Conservation (phyloP, 2,329 filamentous ascomycete genomes). For the Aspergillus pseudoterreus region DNA sequence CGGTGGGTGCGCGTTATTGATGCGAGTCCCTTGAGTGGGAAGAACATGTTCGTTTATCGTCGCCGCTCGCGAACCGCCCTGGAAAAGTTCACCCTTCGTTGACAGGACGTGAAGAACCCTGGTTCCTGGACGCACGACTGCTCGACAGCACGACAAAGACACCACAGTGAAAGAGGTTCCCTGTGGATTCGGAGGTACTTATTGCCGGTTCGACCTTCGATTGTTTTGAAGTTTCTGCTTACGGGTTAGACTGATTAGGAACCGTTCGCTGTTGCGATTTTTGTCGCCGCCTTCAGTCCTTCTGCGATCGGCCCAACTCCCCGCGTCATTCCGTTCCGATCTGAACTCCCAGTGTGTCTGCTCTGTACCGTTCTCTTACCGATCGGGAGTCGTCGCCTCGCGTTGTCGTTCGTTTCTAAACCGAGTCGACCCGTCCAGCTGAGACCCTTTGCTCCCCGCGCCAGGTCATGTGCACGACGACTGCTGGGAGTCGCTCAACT, state of each 20-base stretch:
- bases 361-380: not conserved
- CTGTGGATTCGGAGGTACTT: not conserved
- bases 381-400: not conserved
- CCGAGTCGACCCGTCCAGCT: conserved; percentile 1
- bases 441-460: not conserved
- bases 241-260: not conserved
- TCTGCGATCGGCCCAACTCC: not conserved
- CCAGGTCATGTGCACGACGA: conserved; percentile 20
- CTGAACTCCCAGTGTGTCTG: not conserved
- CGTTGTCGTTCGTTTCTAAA: not conserved
- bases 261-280: not conserved
- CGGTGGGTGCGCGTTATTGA: not conserved
- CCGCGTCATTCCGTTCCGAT: not conserved
- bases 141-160: no score
- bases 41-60: conserved; percentile 10
- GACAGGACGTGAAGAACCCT: not conserved
- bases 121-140: no score
- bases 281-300: not conserved
- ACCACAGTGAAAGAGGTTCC: no score
- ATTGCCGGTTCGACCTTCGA: not conserved
- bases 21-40: conserved; percentile 2
- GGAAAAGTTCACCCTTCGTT: conserved; percentile 5
- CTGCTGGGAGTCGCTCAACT: conserved; percentile 3
- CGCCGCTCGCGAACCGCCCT: not conserved
- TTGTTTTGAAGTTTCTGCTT: not conserved